Evolutionary conservation across 768 basidiomycete genomes (phyloP).

Genomic region (Termitomyces sp.): DNA sequence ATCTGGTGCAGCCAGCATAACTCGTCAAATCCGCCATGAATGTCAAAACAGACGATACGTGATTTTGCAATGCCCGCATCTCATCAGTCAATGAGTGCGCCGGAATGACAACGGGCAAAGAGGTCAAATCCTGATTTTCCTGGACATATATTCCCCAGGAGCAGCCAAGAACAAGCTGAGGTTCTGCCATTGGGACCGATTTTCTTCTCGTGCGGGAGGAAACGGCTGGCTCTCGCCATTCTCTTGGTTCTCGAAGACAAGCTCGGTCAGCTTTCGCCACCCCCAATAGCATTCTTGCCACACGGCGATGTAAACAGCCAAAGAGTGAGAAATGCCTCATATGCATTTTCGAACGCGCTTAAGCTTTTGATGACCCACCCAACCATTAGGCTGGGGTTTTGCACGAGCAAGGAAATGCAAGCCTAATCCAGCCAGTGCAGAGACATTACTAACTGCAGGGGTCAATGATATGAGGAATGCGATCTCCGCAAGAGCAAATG

Average conservation of each 20-base stretch:
- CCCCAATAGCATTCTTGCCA: constrained; percentile 84
- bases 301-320: constrained; percentile 68
- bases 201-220: constrained; percentile 46
- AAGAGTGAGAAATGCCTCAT: constrained; percentile 60
- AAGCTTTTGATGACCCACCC: constrained; percentile 80
- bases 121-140: constrained; percentile 49
- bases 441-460: constrained; percentile 65
- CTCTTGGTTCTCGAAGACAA: constrained; percentile 40
- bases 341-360: constrained; percentile 71
- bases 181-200: constrained; percentile 83
- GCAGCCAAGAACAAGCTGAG: constrained; percentile 75
- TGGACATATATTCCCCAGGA: constrained; percentile 65
- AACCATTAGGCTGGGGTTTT: constrained; percentile 72
- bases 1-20: constrained; percentile 60
- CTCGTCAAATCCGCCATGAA: constrained; percentile 73
- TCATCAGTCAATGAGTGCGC: constrained; percentile 63
- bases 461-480: constrained; percentile 70
- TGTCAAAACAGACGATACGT: constrained; percentile 53
- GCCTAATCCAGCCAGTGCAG: constrained; percentile 65
- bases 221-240: constrained; percentile 24
- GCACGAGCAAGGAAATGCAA: constrained; percentile 67
- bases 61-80: constrained; percentile 62
- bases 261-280: constrained; percentile 66
- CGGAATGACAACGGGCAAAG: constrained; percentile 55
- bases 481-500: constrained; percentile 70